Conservation (phyloP, 2,329 filamentous ascomycete genomes). For the Arthrobotrys conoides region DNA sequence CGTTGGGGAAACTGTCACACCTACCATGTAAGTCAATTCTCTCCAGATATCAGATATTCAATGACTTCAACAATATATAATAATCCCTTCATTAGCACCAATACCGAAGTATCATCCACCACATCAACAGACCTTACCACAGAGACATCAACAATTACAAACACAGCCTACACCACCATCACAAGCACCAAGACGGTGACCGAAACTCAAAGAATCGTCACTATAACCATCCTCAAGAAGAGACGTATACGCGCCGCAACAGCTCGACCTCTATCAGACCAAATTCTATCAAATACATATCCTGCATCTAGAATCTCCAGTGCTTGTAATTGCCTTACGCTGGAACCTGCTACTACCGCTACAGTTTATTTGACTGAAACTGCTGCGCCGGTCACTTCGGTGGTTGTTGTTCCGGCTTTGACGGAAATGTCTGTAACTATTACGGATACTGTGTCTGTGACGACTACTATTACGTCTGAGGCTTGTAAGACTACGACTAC, state of each 20-base stretch:
- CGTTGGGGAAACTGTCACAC: constrained; percentile 16
- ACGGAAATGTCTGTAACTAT: constrained; percentile 17
- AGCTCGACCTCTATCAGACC: constrained; percentile 18
- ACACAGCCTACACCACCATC: constrained; percentile 3
- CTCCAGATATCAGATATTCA: neutral
- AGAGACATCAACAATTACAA: constrained; percentile 2
- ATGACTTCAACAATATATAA: neutral
- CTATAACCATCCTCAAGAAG: neutral
- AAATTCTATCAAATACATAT: constrained; percentile 18
- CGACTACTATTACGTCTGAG: neutral
- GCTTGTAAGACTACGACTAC: neutral
- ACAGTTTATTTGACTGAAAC: constrained; percentile 20
- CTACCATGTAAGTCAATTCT: constrained; percentile 20
- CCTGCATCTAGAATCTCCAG: constrained; percentile 32
- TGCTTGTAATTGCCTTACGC: constrained; percentile 33
- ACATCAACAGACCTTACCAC: constrained; percentile 1
- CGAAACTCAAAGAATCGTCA: neutral
- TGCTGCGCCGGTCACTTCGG: constrained; percentile 5
- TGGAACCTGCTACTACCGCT: neutral
- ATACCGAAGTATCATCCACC: neutral
- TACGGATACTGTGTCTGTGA: neutral
- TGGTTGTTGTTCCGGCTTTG: constrained; percentile 2
- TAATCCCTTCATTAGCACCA: neutral
- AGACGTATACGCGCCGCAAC: neutral
- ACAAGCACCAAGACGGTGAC: neutral